Base-by-base conservation (phyloP, 495 filamentous ascomycete genomes). In the Antarctomyces pellizariae region DNA sequence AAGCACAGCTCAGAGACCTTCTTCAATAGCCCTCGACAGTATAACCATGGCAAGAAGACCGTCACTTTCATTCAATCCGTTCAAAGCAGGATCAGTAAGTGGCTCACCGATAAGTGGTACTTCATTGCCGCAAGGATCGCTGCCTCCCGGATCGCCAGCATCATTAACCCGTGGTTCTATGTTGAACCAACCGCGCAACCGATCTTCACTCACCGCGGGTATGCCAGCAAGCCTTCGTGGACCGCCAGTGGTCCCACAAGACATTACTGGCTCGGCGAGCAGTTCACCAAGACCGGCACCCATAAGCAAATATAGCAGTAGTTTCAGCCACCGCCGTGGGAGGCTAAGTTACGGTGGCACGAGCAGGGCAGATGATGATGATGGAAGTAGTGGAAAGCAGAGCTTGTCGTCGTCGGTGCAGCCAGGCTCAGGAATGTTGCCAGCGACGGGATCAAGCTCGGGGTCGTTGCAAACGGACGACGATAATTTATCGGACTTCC, bases 21-120 rank as follows among this genome's bases (percentile, higher is more conserved):
- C 67, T 27, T 48, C 65, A 22, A 54, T 60, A 13, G 59, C 61
- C 16, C 42, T 47, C 24, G 67, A 70, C 32, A 56, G 27, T 32
- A 36, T 25, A 17, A 37, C 17, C 45, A 59, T 30, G 44, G 41
- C 8, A 15, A 37, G 23, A 35, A 69, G 83, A n/a, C 65, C 77
- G 6, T 95, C 83, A 0, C 63, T 91, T 9, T 91, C 83, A 2
- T 91, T 92, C 42, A 75, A 82, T 42, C 74, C 84, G 1, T 97
- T 97, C 51, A 97, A 95, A 50, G 78, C 83, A 4, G 78, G 82
- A 5, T 82, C 84, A 11, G 59, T 97, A 10, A 89, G 82, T 9
- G 75, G 75, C n/a, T 95, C 84, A 6, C 86, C 86, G 5, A 64
- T 44, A 11, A 37, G 36, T 12, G 33, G 28, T 3, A 34, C 24